Percentiles rank a stretch among this genome's conserved stretches.
These are phyloP conservation scores for Populus pruinosa DNA, from an alignment of 345 rosid species.

Conservation along the genomic window DNA sequence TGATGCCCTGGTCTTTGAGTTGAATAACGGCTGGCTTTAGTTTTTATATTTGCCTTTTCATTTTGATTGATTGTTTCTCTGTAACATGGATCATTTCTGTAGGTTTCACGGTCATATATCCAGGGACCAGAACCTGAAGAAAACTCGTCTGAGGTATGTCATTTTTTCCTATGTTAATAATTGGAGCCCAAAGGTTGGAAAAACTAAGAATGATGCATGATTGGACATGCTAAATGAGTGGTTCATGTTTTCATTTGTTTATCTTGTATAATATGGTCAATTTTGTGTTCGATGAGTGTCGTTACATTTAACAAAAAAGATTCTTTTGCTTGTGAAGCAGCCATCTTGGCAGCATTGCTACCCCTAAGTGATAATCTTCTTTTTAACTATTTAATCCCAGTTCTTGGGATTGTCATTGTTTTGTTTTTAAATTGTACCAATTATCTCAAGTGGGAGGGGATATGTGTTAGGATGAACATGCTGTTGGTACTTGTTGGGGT, in stretches of 20 bases:
- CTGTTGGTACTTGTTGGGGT: neutral
- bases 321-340: neutral
- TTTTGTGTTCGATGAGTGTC: neutral
- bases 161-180: neutral
- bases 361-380: neutral
- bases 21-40: neutral
- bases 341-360: neutral
- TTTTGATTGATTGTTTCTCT: slow-evolving; percentile 12
- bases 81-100: slow-evolving; percentile 9
- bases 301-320: neutral
- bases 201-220: neutral
- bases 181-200: neutral
- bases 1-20: slow-evolving; percentile 6
- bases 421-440: neutral
- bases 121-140: slow-evolving; percentile 50
- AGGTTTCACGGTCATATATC: slow-evolving; percentile 50
- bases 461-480: neutral
- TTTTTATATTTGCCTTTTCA: neutral
- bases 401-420: neutral
- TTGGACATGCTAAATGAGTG: neutral
- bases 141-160: slow-evolving; percentile 55
- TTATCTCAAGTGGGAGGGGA: neutral
- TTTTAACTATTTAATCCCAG: neutral
- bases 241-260: neutral
- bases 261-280: neutral